Evolutionary conservation across 805 yeast species (phyloP).

Genomic region (Saccharomycopsis olivae): DNA sequence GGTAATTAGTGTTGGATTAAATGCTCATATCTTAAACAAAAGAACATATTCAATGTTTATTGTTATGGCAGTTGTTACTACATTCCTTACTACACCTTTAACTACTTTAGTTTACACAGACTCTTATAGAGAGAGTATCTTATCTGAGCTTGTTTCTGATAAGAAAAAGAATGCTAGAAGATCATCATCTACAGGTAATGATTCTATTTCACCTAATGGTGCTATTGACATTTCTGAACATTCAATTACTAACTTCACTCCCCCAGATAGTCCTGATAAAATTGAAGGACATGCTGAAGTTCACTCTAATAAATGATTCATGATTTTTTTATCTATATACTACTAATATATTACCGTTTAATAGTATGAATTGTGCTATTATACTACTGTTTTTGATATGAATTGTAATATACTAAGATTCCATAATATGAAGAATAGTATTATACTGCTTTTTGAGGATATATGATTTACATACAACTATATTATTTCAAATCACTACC

Average conservation of each 20-base stretch:
- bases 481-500: constrained; percentile 42
- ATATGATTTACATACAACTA: too few relatives aligned
- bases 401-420: too few relatives aligned
- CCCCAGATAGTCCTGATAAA: too few relatives aligned
- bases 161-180: neutral
- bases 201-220: neutral
- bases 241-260: neutral
- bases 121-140: constrained; percentile 43
- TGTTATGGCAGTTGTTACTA: constrained; percentile 70
- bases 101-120: constrained; percentile 53
- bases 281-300: too few relatives aligned
- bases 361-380: too few relatives aligned
- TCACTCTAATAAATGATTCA: too few relatives aligned
- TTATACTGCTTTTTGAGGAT: too few relatives aligned
- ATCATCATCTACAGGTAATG: neutral
- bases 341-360: too few relatives aligned
- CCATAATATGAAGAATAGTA: too few relatives aligned
- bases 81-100: constrained; percentile 73
- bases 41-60: constrained; percentile 72
- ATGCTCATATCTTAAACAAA: constrained; percentile 54
- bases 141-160: neutral
- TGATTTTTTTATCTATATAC: too few relatives aligned
- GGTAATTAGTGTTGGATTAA: constrained; percentile 63
- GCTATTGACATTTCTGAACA: neutral
- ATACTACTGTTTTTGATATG: too few relatives aligned